Base-by-base conservation (phyloP, 2,329 filamentous ascomycete genomes). In the Madurella mycetomatis region DNA sequence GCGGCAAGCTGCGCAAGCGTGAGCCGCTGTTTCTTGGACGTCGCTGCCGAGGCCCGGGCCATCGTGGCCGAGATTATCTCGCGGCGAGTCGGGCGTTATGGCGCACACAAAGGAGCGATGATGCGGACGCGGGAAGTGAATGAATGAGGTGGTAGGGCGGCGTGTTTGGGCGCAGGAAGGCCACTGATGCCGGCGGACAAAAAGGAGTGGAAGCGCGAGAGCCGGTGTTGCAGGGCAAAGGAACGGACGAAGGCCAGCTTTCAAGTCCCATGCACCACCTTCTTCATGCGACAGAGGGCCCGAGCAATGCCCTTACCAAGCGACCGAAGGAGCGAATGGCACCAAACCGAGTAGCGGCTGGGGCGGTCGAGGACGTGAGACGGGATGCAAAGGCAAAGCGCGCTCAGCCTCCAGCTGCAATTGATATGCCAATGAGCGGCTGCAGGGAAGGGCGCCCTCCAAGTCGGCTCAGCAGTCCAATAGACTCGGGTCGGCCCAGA, bases 1-100 rank as follows among this genome's bases (percentile, higher is more conserved):
- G 87, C 87, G 32, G 91, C 87, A 65, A 99, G 76, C 77, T 95
- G 92, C 57, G 86, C 85, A 64, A 97, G 78, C 8, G 91, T 96
- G 64, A 99, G 79, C 58, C 84, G 83, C 67, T 87, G 84, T 74
- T 81, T 87, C 72, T 87, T 82, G 16, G 70, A 64, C 41, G 70
- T 53, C 12, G 51, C 39, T 7, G 50, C 54, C 11, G 51, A 9
- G 16, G 54, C 17, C 37, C 58, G 63, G 37, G 62, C 56, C 61
- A 63, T 64, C 41, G 19, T 54, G 60, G 41, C 34, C 39, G 16
- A 11, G n/a, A 17, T 37, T 34, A 18, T 19, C 4, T 18, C 9
- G 34, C 19, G 18, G 15, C 15, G 15, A 30, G 9, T 4, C 25
- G 30, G 19, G 16, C 5, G 15, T 13, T 37, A 30, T n/a, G 18